Evolutionary conservation across 352 stramenopile genomes (phyloP).

Genomic region (Phytophthora constricta): DNA sequence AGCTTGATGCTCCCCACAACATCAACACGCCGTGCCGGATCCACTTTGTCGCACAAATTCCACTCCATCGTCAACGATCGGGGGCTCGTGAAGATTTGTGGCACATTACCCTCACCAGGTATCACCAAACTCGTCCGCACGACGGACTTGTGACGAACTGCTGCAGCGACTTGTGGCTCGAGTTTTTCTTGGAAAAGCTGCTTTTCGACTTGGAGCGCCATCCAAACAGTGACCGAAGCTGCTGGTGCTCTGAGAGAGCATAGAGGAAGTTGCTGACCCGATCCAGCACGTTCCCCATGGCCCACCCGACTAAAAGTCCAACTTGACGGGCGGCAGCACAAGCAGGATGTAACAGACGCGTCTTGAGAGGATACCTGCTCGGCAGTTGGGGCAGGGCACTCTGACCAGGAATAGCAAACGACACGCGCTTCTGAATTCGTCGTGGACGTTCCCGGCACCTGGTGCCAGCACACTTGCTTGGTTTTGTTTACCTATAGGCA

Average conservation of each 20-base stretch:
- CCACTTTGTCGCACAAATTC: constrained; percentile 69
- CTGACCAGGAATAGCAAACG: too few relatives aligned
- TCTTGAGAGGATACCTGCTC: too few relatives aligned
- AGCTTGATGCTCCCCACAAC: constrained; percentile 62
- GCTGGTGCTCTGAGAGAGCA: constrained; percentile 8
- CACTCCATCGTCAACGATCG: constrained; percentile 64
- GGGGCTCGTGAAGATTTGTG: constrained; percentile 54
- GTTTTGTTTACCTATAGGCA: too few relatives aligned
- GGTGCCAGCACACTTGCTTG: too few relatives aligned
- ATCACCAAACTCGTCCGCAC: constrained; percentile 23
- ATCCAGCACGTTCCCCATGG: constrained; percentile 31
- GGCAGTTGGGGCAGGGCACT: too few relatives aligned
- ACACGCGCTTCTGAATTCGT: too few relatives aligned
- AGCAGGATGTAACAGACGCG: too few relatives aligned
- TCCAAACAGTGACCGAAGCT: constrained; percentile 8
- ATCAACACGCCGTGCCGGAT: constrained; percentile 59
- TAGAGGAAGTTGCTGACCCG: constrained; percentile 13
- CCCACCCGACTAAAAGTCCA: too few relatives aligned
- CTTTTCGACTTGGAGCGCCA: constrained; percentile 32
- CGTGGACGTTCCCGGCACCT: too few relatives aligned
- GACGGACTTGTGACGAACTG: constrained; percentile 33
- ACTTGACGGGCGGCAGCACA: too few relatives aligned
- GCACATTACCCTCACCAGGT: constrained; percentile 27
- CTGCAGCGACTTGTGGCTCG: constrained; percentile 21
- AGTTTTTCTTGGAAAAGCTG: constrained; percentile 38